Evolutionary conservation across 352 stramenopile genomes (phyloP).

Genomic region (Globisporangium okanoganense): DNA sequence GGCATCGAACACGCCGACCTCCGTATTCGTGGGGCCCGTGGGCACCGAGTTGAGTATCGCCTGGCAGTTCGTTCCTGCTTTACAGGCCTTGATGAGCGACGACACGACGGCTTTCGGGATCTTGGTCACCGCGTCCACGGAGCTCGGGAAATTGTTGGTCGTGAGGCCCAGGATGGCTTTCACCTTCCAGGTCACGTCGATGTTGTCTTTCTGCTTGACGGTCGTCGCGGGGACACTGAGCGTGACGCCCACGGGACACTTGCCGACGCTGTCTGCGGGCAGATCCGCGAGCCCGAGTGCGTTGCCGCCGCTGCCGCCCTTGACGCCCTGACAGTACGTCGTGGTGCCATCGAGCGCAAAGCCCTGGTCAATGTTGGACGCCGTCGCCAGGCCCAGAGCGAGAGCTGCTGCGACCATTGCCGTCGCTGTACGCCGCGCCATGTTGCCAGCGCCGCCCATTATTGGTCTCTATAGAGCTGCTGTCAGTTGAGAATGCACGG

Average conservation of each 20-base stretch:
- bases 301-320: conserved; percentile 11
- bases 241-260: conserved; percentile 54
- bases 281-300: conserved; percentile 48
- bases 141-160: conserved; percentile 59
- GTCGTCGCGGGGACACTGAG: conserved; percentile 32
- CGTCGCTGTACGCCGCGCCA: background rate
- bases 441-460: background rate
- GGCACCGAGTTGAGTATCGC: conserved; percentile 37
- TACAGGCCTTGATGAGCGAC: conserved; percentile 59
- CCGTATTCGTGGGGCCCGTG: conserved; percentile 28
- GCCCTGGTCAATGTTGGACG: conserved; percentile 54
- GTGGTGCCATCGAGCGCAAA: conserved; percentile 57
- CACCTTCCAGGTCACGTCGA: conserved; percentile 56
- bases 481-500: background rate
- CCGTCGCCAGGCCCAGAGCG: conserved; percentile 1
- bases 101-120: conserved; percentile 29
- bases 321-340: conserved; percentile 73
- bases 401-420: conserved; percentile 1
- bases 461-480: background rate
- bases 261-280: conserved; percentile 37
- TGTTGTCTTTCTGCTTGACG: conserved; percentile 41
- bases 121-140: conserved; percentile 39
- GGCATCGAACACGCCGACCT: conserved; percentile 35
- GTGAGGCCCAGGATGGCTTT: conserved; percentile 25
- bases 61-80: conserved; percentile 58